phyloP scores from a whole-genome alignment of 2,329 filamentous ascomycete genomes.

The Arthrinium puccinioides region DNA sequence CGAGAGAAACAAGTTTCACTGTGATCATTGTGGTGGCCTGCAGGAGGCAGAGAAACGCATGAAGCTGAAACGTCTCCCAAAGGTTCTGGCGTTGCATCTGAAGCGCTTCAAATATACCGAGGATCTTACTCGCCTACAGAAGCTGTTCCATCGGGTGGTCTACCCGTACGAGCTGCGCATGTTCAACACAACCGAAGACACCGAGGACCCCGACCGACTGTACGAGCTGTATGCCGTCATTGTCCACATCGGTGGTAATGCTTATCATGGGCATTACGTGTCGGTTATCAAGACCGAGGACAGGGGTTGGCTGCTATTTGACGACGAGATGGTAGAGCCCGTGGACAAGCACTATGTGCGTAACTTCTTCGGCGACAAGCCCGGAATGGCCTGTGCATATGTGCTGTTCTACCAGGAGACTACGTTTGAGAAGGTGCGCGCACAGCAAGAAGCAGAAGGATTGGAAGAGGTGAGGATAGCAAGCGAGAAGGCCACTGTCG shows the following conservation, averaged over 20 bases:
- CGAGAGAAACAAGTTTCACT: slow-evolving; percentile 98
- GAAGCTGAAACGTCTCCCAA: slow-evolving; percentile 94
- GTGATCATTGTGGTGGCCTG: slow-evolving; percentile 90
- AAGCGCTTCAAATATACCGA: slow-evolving; percentile 99
- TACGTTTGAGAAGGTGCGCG: slow-evolving; percentile 57
- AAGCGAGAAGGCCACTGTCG: slow-evolving; percentile 46
- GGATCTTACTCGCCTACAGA: slow-evolving; percentile 86
- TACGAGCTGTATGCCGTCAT: slow-evolving; percentile 98
- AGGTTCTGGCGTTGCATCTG: slow-evolving; percentile 83
- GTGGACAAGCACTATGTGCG: slow-evolving; percentile 94
- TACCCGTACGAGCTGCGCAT: slow-evolving; percentile 95
- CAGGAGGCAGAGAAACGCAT: slow-evolving; percentile 98
- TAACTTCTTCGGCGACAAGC: slow-evolving; percentile 94
- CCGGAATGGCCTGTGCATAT: slow-evolving; percentile 87
- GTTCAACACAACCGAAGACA: slow-evolving; percentile 96
- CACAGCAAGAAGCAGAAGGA: slow-evolving; percentile 79
- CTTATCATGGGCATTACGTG: slow-evolving; percentile 96
- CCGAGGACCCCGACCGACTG: slow-evolving; percentile 83
- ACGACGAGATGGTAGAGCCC: slow-evolving; percentile 97
- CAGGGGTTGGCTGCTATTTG: slow-evolving; percentile 90
- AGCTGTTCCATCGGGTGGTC: slow-evolving; percentile 92
- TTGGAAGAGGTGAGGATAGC: slow-evolving; percentile 52
- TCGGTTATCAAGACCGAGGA: slow-evolving; percentile 97
- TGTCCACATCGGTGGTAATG: slow-evolving; percentile 92
- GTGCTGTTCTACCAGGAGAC: slow-evolving; percentile 97